These are phyloP conservation scores for Fraxinus greggii DNA, from an alignment of 305 asterid species.

Conservation along the genomic window DNA sequence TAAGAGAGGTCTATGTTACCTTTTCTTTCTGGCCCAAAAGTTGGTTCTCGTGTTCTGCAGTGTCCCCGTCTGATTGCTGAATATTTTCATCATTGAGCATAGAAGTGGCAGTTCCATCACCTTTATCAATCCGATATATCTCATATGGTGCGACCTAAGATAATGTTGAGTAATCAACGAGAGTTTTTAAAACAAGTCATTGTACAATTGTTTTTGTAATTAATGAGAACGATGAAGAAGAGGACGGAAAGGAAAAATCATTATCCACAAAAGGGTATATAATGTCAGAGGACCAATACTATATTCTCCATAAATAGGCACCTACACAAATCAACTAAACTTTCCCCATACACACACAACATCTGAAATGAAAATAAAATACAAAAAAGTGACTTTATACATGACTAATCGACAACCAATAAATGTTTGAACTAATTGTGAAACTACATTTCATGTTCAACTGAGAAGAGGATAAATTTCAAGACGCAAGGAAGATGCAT, in stretches of 20 bases:
- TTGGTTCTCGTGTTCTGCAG: slow-evolving; percentile 39
- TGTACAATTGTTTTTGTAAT: neutral
- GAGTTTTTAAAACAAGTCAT: neutral
- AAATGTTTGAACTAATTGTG: neutral
- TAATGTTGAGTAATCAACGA: slow-evolving; percentile 21
- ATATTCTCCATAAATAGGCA: neutral
- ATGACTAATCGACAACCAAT: neutral
- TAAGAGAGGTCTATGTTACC: slow-evolving; percentile 36
- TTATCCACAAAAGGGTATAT: neutral
- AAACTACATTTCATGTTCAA: neutral
- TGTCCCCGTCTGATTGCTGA: slow-evolving; percentile 47
- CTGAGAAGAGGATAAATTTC: neutral
- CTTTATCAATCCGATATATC: slow-evolving; percentile 61
- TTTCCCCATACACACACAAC: neutral
- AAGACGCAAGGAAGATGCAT: slow-evolving; percentile 18
- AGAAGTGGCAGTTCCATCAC: slow-evolving; percentile 41
- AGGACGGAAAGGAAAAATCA: neutral
- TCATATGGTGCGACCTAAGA: slow-evolving; percentile 76
- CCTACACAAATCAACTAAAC: neutral
- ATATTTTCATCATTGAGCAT: slow-evolving; percentile 35
- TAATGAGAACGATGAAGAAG: neutral
- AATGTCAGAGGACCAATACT: neutral
- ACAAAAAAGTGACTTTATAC: neutral
- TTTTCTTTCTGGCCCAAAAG: slow-evolving; percentile 34
- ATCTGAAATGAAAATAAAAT: neutral